These are phyloP conservation scores for Eucalyptus grandis DNA, from an alignment of 345 rosid genomes.

Conservation along the genomic window DNA sequence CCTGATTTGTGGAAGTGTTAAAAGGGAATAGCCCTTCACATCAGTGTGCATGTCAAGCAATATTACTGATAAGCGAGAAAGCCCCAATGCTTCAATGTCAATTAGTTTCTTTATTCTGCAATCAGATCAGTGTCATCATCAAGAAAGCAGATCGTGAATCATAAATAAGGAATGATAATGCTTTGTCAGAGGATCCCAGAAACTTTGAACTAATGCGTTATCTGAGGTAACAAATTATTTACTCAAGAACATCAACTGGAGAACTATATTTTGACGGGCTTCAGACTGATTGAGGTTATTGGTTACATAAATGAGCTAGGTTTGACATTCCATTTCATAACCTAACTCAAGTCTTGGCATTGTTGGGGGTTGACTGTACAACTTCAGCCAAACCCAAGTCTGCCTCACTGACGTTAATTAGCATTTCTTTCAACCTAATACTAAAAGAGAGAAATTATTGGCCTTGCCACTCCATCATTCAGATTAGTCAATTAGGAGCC, in stretches of 20 bases:
- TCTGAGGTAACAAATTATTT: background rate
- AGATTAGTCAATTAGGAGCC: background rate
- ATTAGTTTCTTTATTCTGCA: conserved; percentile 71
- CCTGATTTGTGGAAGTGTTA: conserved; percentile 94
- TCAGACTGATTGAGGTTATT: background rate
- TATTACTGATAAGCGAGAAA: conserved; percentile 49
- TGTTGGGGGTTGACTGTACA: background rate
- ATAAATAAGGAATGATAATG: background rate
- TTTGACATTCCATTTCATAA: background rate
- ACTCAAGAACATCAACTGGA: background rate
- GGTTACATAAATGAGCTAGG: background rate
- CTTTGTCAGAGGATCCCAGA: background rate
- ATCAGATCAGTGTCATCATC: background rate
- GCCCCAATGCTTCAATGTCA: conserved; percentile 69
- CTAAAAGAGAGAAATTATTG: background rate
- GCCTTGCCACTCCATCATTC: background rate
- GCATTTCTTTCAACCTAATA: background rate
- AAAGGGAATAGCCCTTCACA: conserved; percentile 70
- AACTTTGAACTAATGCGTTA: background rate
- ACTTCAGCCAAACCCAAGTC: background rate
- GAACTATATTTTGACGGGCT: background rate
- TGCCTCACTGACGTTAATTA: background rate
- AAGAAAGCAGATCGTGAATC: background rate
- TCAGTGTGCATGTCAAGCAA: conserved; percentile 59
- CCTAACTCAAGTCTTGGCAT: background rate